phyloP scores from a whole-genome alignment of 2,329 filamentous ascomycete genomes.

The Phaeomoniella chlamydospora region DNA sequence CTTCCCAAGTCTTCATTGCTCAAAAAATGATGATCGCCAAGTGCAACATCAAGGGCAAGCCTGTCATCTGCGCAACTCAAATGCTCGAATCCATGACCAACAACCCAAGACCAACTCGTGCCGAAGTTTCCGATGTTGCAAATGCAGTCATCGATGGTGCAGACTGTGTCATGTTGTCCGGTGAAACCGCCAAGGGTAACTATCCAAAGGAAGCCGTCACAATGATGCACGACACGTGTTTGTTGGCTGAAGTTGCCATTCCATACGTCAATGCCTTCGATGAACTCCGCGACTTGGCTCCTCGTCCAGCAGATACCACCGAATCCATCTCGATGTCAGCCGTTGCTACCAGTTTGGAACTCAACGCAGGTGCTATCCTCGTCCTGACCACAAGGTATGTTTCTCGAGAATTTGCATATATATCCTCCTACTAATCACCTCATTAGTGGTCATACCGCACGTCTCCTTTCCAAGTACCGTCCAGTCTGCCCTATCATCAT shows the following conservation, averaged over 20 bases:
- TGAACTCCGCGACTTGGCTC: constrained; percentile 72
- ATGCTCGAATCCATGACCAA: constrained; percentile 99
- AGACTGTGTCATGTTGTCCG: constrained; percentile 99
- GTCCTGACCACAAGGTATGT: constrained; percentile 76
- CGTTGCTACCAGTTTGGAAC: constrained; percentile 85
- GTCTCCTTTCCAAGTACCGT: constrained; percentile 94
- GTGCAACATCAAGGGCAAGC: constrained; percentile 98
- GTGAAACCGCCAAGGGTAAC: constrained; percentile 94
- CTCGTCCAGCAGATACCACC: constrained; percentile 70
- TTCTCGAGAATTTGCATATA: no score
- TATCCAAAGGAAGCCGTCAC: constrained; percentile 85
- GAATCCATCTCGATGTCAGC: constrained; percentile 97
- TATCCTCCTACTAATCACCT: no score
- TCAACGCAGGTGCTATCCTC: constrained; percentile 91
- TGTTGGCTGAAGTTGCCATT: constrained; percentile 93
- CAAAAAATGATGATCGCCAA: constrained; percentile 99
- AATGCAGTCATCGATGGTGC: constrained; percentile 96
- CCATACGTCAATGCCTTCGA: constrained; percentile 95
- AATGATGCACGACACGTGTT: constrained; percentile 97
- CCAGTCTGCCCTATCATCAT: constrained; percentile 99
- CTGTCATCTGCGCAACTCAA: constrained; percentile 96
- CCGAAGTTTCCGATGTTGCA: constrained; percentile 95
- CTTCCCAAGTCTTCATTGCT: constrained; percentile 94
- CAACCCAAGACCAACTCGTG: constrained; percentile 94
- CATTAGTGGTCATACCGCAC: constrained; percentile 81